Base-by-base conservation (phyloP, 257 asterid species). In the Linderniella brevidens region DNA sequence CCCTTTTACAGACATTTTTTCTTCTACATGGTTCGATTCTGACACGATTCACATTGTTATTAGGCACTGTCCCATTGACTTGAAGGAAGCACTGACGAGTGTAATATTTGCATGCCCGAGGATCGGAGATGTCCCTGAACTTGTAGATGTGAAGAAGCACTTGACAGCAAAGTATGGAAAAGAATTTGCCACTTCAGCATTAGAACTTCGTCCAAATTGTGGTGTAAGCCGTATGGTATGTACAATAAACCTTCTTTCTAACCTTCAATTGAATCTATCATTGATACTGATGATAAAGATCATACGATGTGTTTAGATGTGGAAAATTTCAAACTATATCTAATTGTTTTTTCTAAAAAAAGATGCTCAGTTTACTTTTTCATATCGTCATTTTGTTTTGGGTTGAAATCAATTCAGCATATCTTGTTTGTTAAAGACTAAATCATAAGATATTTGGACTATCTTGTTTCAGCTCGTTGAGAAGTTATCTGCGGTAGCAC, bases 171-270 rank as follows among this genome's bases (percentile, higher is more conserved):
- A 86, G 60, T 86, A 86, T 53, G 96, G 96, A 57, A 85, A 85
- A 60, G 96, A 78, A 14, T 81, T 86, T 55, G 67, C 61, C 9
- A 42, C 70, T 54, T 74, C 83, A 43, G 93, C 93, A 45, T 25
- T 72, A 58, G 96, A 86, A 50, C 61, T 86, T 63, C 92, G 88
- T 52, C 96, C 96, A n/a, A 68, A 71, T 10, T 71, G 86, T 70
- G 96, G 96, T 63, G 96, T 86, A 44, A 69, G 88, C 74, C 88
- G 92, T 59, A 57, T 76, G 92, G 96, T 85, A 74, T 35, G 68
- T 67, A 71, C 70, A 25, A 38, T 41, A 57, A 25, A 25, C 4
- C 32, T 25, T 25, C 59, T 55, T 37, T 20, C 46, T 41, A 17
- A 10, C 16, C 5, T 49, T 25, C 6, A 25, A 25, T 25, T 6